Percentiles rank a stretch among this genome's conserved stretches.
phyloP scores from a whole-genome alignment of 306 rosid species.

The Castanea crenata region DNA sequence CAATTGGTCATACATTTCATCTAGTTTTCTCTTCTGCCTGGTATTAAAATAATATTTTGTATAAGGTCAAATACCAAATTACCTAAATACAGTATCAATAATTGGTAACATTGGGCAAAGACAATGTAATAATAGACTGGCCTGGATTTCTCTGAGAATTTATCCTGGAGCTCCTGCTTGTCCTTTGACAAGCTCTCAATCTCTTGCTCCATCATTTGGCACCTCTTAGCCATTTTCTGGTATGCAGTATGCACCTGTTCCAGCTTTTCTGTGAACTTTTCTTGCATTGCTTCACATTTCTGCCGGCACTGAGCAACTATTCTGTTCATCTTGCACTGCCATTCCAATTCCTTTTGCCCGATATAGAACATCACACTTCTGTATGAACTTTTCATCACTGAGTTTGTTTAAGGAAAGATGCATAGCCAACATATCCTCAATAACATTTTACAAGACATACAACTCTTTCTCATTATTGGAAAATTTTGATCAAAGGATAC shows the following conservation, averaged over 20 bases:
- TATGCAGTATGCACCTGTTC: constrained; percentile 88
- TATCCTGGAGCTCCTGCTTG: constrained; percentile 98
- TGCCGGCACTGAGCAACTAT: constrained; percentile 82
- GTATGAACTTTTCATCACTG: constrained; percentile 92
- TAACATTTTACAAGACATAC: constrained; percentile 1
- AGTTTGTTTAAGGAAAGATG: constrained; percentile 45
- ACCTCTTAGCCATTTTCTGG: constrained; percentile 86
- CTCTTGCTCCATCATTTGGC: constrained; percentile 93
- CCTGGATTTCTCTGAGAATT: constrained; percentile 96
- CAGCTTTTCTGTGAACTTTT: constrained; percentile 82
- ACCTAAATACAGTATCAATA: constrained; percentile 6
- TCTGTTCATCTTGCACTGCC: constrained; percentile 89
- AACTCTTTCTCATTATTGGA: constrained; percentile 14
- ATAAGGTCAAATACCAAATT: constrained; percentile 16
- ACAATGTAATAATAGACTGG: constrained; percentile 21
- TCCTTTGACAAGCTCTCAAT: constrained; percentile 87
- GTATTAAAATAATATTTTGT: constrained; percentile 15
- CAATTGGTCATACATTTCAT: constrained; percentile 97
- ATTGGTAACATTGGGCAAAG: background rate
- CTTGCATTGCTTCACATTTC: constrained; percentile 94
- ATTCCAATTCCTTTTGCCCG: constrained; percentile 93
- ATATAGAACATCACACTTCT: constrained; percentile 90
- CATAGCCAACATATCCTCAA: constrained; percentile 6
- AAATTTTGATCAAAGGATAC: constrained; percentile 65
- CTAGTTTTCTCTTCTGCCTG: constrained; percentile 99